Conservation (phyloP, 2,329 filamentous ascomycete species). For the Penicillium sp. region DNA sequence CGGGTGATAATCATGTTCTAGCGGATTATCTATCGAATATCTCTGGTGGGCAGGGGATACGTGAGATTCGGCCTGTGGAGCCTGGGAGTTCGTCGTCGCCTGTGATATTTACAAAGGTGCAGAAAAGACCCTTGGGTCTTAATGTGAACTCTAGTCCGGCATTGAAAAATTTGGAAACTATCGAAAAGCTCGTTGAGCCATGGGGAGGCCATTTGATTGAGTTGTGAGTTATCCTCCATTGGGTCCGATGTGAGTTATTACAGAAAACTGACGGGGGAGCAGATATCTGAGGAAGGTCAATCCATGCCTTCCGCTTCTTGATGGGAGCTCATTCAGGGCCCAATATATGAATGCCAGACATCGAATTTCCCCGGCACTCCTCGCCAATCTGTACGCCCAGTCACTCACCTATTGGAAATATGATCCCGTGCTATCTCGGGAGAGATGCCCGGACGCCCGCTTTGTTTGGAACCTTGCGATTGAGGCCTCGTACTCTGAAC, state of each 20-base stretch:
- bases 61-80: constrained; percentile 21
- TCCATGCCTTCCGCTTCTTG: constrained; percentile 56
- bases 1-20: constrained; percentile 53
- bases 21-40: constrained; percentile 52
- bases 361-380: constrained; percentile 53
- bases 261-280: background rate
- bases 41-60: constrained; percentile 17
- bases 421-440: constrained; percentile 34
- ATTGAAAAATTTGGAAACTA: constrained; percentile 33
- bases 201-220: background rate
- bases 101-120: constrained; percentile 22
- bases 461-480: constrained; percentile 61
- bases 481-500: constrained; percentile 57
- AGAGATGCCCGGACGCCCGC: constrained; percentile 52
- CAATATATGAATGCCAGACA: constrained; percentile 45
- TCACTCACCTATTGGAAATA: constrained; percentile 54
- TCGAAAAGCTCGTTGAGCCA: constrained; percentile 52
- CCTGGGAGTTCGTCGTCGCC: constrained; percentile 19
- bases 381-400: constrained; percentile 56
- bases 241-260: too few species aligned
- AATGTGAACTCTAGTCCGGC: constrained; percentile 4
- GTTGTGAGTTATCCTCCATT: background rate
- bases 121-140: constrained; percentile 11
- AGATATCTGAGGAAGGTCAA: constrained; percentile 56
- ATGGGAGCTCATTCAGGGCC: constrained; percentile 50